These are phyloP conservation scores for Macrocystidia cucumis DNA, from an alignment of 1,284 basidiomycete species.

Conservation along the genomic window DNA sequence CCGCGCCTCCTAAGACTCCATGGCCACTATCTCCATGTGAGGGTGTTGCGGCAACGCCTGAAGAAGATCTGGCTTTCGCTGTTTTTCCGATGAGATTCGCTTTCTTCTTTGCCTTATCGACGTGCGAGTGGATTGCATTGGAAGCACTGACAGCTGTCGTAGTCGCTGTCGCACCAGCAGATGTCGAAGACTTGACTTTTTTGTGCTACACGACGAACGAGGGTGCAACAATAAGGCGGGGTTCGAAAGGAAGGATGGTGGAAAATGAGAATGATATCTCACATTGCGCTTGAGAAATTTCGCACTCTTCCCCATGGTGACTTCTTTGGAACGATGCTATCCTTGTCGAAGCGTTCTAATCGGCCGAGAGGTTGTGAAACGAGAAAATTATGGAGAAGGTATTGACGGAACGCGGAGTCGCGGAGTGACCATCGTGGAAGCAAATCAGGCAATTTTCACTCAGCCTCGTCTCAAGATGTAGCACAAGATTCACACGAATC, in stretches of 20 bases:
- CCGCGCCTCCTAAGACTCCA: constrained; percentile 62
- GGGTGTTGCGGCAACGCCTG: too few species aligned
- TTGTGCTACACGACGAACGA: too few species aligned
- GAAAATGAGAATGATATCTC: constrained; percentile 13
- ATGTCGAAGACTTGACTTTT: constrained; percentile 22
- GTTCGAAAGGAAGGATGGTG: background rate
- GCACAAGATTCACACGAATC: too few species aligned
- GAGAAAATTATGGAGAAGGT: too few species aligned
- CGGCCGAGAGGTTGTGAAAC: too few species aligned
- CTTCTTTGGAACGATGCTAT: too few species aligned
- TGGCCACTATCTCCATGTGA: constrained; percentile 15
- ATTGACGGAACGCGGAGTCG: too few species aligned
- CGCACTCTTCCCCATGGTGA: constrained; percentile 42
- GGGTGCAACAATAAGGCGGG: too few species aligned
- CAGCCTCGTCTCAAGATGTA: too few species aligned
- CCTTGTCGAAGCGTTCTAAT: too few species aligned
- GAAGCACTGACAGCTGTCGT: constrained; percentile 10
- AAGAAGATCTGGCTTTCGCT: constrained; percentile 30
- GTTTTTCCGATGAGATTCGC: constrained; percentile 37
- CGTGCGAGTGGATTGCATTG: constrained; percentile 22
- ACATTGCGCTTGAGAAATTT: constrained; percentile 41
- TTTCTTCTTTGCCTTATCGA: constrained; percentile 33
- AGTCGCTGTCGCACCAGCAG: constrained; percentile 10
- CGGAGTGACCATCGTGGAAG: too few species aligned
- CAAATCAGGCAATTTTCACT: too few species aligned